phyloP scores from a whole-genome alignment of 306 rosid species.

The Ochetophila trinervis region DNA sequence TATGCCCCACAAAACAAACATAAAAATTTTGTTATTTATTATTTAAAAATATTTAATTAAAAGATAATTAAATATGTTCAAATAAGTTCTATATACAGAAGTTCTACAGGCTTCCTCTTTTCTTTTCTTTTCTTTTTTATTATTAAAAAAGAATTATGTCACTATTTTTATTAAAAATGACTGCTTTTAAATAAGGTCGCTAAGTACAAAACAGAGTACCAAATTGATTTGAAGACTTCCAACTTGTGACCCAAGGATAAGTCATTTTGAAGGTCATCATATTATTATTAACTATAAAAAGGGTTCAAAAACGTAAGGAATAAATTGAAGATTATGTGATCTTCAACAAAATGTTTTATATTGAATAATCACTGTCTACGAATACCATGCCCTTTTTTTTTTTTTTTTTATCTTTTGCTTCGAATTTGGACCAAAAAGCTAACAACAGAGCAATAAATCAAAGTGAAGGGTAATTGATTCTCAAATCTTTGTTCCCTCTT shows the following conservation, averaged over 20 bases:
- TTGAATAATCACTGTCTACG: not conserved
- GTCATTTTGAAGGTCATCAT: not conserved
- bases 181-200: not conserved
- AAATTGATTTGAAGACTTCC: not conserved
- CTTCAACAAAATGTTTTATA: slow-evolving; percentile 11
- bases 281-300: not conserved
- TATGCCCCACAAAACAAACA: no score
- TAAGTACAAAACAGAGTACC: not conserved
- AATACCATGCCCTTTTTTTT: not conserved
- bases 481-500: no score
- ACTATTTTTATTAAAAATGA: not conserved
- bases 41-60: no score
- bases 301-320: slow-evolving; percentile 18
- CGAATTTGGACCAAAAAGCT: no score
- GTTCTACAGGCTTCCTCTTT: no score
- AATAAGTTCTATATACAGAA: no score
- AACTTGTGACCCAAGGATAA: not conserved
- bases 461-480: no score
- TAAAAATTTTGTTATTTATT: no score
- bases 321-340: slow-evolving; percentile 21
- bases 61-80: no score
- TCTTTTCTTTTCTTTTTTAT: not conserved
- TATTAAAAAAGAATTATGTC: not conserved
- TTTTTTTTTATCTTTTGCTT: no score
- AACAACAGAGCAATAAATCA: no score